Conservation (phyloP, 768 basidiomycete species). For the Boletus patriciae region DNA sequence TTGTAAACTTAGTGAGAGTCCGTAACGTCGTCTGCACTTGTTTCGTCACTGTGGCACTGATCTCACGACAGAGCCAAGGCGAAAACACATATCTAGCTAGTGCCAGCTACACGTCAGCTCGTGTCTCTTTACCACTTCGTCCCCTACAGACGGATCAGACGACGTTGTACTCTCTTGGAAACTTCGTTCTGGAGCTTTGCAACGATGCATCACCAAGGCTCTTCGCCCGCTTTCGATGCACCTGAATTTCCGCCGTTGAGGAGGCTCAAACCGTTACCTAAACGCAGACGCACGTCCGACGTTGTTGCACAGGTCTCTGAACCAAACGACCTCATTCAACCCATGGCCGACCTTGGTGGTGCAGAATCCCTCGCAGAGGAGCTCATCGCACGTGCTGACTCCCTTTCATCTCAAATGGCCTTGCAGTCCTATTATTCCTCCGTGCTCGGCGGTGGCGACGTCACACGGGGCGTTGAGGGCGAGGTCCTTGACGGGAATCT, state of each 20-base stretch:
- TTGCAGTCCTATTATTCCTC: conserved; percentile 67
- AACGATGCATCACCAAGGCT: conserved; percentile 50
- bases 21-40: background rate
- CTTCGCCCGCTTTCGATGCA: conserved; percentile 63
- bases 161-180: conserved; percentile 12
- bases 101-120: conserved; percentile 32
- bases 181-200: conserved; percentile 5
- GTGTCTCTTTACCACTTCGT: conserved; percentile 25
- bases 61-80: conserved; percentile 19
- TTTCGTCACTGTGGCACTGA: conserved; percentile 8
- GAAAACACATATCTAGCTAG: background rate
- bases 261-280: conserved; percentile 75
- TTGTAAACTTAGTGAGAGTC: conserved; percentile 4
- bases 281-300: conserved; percentile 61
- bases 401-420: conserved; percentile 57
- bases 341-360: conserved; percentile 37
- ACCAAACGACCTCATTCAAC: conserved; percentile 30
- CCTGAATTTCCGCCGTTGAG: conserved; percentile 63
- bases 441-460: conserved; percentile 41
- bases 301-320: conserved; percentile 23
- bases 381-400: conserved; percentile 56
- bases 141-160: conserved; percentile 14
- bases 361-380: conserved; percentile 55
- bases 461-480: conserved; percentile 38
- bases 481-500: conserved; percentile 19